Evolutionary conservation across 2,329 filamentous ascomycete genomes (phyloP), one percentile per base, ranked within the genome.

Genomic region (Microdochium nivale): DNA sequence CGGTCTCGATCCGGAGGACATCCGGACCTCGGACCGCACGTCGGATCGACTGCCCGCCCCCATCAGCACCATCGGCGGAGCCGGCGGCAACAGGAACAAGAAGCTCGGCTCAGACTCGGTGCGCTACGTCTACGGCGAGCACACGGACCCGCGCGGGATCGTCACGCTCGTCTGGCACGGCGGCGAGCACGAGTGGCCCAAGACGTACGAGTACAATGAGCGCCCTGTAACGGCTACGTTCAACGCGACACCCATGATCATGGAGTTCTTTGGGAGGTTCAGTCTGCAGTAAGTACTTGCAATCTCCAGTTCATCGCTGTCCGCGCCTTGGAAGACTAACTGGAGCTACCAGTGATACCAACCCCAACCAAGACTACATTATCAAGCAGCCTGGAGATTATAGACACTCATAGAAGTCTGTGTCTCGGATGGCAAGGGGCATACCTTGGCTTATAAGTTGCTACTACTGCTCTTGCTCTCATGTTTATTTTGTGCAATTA

Each of bases 1-100:
- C 35, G 60, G 58, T 1, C 49, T 56, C 33, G 19, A 47, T 13
- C 25, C 2, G 48, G 54, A 54, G 25, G 48, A 37, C 40, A 44
- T 44, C 40, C 40, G 40, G 7, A 16, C 9, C 16, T 44, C 40
- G 40, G 19, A 21, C 9, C 46, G 14, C 24, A 30, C 46, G 24
- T 25, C n/a, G 7, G 46, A 47, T 19, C 9, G 14, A 7, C 35
- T 43, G 14, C 16, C 14, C 35, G 21, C 21, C 14, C 14, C 35
- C 16, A 43, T 5, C 35, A 5, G 21, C 16, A 23, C 35, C 35
- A 43, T 9, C 46, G n/a, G 9, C 24, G 24, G 24, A 5, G 24
- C 14, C 24, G 13, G 14, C n/a, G 25, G 46, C 3, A 27, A 21
- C 13, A 30, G 23, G 24, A 47, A 30, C 43, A 47, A 40, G 35